Evolutionary conservation across 352 stramenopile species (phyloP), one percentile per base, ranked within the genome.

Genomic region (Globisporangium lucens): DNA sequence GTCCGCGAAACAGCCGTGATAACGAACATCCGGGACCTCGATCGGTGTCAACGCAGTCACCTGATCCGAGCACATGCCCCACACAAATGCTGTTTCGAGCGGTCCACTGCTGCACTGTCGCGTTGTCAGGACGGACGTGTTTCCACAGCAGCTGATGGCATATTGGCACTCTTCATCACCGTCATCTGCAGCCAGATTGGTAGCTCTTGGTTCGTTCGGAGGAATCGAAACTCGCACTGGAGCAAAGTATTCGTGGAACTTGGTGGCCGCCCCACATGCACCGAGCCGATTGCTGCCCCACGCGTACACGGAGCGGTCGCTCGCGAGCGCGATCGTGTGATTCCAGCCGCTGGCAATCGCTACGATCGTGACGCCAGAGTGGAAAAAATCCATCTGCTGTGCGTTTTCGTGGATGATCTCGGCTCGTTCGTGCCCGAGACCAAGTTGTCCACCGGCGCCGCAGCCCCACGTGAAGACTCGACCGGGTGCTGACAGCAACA

Each of bases 221-320:
- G 72, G 68, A 10, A 82, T 55, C 13, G 66, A n/a, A 51, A 86
- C 68, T 30, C 72, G 64, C 8, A 82, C 75, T 12, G 76, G 76
- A 5, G 75, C 53, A 47, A 75, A 78, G 43, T 86, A 86, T 15
- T 79, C 72, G 35, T 72, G 71, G 60, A 86, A 86, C 24, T 76
- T 83, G 30, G 76, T 86, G 22, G 70, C 70, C 2, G 74, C 72
- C 0, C 78, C 78, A 56, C 78, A 82, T 3, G 70, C 74, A 9
- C 78, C 76, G 27, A 72, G 63, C 6, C 47, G 52, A 55, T 86
- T 86, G 58, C 65, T 79, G 15, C 78, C 78, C 76, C 78, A 84
- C 17, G 68, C 65, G 47, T 72, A 84, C 1, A 86, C 43, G 2
- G 65, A 38, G 10, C 41, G 38, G 29, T 73, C 74, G 15, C 30